Evolutionary conservation across 108 stramenopile species (phyloP), one percentile per base, ranked within the genome.

Genomic region (Cylindrotheca closterium): DNA sequence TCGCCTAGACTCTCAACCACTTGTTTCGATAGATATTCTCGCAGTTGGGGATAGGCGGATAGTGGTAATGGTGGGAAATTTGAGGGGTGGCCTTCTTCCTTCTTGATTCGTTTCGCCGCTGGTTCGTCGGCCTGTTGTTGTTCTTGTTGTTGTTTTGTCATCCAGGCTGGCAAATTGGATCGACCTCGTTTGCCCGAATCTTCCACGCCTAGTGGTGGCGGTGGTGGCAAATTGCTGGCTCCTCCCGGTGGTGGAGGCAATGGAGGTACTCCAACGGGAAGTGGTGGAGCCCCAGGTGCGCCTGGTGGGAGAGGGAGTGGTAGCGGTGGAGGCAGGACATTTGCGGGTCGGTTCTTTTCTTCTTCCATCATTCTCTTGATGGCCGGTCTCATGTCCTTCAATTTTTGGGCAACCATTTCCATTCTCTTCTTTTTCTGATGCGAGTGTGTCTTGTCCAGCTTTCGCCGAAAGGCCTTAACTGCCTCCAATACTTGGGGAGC

Each of bases 151-250:
- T 62, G 80, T 27, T 82, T 62, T 22, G 86, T 85, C 92, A 93
- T 89, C 88, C 87, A 93, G 4, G 87, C 86, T 4, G 88, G 88
- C 30, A 86, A 73, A 71, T 92, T 92, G 55, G 87, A 89, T 31
- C 80, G 84, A 27, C 85, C 87, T 1, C 88, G 82, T 17, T 78
- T 85, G 22, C 73, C 73, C 1, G 73, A 74, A 74, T 74, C 73
- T 33, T 42, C 42, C 42, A 61, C 73, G 34, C 64, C 55, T 5
- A 30, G 47, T 15, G 28, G 60, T 18, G 59, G 63, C 18, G 65
- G 70, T 3, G 59, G 57, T 21, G 66, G 69, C 12, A 59, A 31
- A 29, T 34, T 32, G 28, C 51, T 48, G 26, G 59, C 49, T 37
- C 51, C 55, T 17, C 58, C 47, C 15, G 71, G 68, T 49, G 65